phyloP scores from a whole-genome alignment of 176 grass and related monocot species.

The maize (Zea mays) region DNA sequence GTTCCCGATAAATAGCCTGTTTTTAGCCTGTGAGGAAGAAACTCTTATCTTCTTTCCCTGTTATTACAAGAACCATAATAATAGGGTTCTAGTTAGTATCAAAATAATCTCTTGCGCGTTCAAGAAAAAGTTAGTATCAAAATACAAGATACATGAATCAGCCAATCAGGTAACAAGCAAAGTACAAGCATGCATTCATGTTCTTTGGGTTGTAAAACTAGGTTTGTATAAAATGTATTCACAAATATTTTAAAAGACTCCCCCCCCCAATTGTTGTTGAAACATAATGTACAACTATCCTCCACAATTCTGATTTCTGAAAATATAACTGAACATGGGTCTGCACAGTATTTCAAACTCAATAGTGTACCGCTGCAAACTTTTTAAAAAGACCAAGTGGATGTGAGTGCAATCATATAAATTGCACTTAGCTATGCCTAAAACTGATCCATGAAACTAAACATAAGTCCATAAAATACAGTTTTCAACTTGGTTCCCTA shows the following conservation, averaged over 20 bases:
- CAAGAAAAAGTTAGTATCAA: constrained; percentile 4
- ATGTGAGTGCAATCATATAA: not conserved
- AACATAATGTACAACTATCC: constrained; percentile 1
- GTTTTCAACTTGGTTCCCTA: not conserved
- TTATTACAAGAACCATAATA: constrained; percentile 37
- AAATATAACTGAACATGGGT: not conserved
- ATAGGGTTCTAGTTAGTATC: constrained; percentile 15
- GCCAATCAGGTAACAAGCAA: not conserved
- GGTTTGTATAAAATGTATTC: constrained; percentile 11
- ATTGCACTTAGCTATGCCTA: not conserved
- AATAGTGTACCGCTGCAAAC: not conserved
- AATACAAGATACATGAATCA: constrained; percentile 11
- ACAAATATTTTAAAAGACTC: not conserved
- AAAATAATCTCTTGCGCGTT: not conserved
- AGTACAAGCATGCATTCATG: not conserved
- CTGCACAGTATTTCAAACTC: not conserved
- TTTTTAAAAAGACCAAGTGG: not conserved
- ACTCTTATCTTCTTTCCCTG: constrained; percentile 74
- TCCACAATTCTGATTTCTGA: not conserved
- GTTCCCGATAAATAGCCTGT: constrained; percentile 92
- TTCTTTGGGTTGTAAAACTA: not conserved
- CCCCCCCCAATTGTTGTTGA: not conserved
- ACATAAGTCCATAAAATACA: not conserved
- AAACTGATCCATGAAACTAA: constrained; percentile 9
- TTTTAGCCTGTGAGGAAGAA: constrained; percentile 75